These are phyloP conservation scores for Gymnopus androsaceus DNA, from an alignment of 1,284 basidiomycete species.

Conservation along the genomic window DNA sequence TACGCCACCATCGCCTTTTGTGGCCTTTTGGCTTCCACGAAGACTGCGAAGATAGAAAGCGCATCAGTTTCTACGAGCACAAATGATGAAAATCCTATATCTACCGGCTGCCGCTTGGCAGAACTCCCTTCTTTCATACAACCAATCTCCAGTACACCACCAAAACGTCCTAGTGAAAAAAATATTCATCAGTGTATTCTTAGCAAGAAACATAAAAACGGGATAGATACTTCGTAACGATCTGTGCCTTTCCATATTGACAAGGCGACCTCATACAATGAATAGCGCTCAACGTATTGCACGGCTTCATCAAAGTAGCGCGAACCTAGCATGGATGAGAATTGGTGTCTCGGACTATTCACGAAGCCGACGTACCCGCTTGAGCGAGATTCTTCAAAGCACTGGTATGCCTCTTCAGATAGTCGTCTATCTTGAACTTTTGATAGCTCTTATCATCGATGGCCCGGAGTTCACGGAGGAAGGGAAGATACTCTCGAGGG, in stretches of 20 bases:
- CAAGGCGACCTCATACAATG: conserved; percentile 76
- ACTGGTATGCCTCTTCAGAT: conserved; percentile 76
- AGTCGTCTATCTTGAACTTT: conserved; percentile 90
- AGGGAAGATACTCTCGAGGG: conserved; percentile 96
- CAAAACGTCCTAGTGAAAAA: conserved; percentile 52
- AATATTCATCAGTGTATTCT: conserved; percentile 8
- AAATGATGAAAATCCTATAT: conserved; percentile 23
- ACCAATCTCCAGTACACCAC: conserved; percentile 86
- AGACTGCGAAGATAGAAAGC: conserved; percentile 55
- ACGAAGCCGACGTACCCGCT: conserved; percentile 53
- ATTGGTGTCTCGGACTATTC: not conserved
- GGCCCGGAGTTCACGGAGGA: conserved; percentile 86
- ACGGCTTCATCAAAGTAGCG: conserved; percentile 80
- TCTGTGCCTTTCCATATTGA: conserved; percentile 70
- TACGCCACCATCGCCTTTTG: conserved; percentile 83
- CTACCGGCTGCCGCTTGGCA: conserved; percentile 80
- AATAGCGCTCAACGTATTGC: conserved; percentile 79
- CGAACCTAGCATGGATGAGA: conserved; percentile 39
- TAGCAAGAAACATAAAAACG: not conserved
- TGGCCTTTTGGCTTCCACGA: conserved; percentile 62
- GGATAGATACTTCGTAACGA: conserved; percentile 56
- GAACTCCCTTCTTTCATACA: conserved; percentile 85
- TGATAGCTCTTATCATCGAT: conserved; percentile 80
- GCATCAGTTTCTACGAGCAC: not conserved
- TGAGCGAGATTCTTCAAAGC: conserved; percentile 78